Evolutionary conservation across 1,284 basidiomycete species (phyloP).

Genomic region (Rhodotorula sp.): DNA sequence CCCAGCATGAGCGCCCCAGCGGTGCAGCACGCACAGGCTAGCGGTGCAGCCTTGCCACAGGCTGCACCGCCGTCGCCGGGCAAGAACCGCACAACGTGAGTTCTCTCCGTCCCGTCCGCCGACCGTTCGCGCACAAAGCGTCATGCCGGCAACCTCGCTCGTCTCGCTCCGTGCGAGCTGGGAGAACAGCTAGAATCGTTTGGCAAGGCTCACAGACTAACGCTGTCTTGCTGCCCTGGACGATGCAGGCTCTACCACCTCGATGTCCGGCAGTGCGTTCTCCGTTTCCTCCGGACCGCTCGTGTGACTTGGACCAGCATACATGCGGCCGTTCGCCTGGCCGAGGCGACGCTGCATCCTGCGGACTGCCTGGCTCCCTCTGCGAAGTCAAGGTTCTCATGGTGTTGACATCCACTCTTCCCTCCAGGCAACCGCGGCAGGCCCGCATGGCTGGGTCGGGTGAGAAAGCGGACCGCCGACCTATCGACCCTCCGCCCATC

Average conservation of each 20-base stretch:
- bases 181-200: background rate
- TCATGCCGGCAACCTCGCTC: background rate
- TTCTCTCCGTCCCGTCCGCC: background rate
- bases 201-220: background rate
- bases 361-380: no score
- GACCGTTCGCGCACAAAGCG: background rate
- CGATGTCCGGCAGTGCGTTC: slow-evolving; percentile 22
- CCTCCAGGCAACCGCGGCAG: slow-evolving; percentile 66
- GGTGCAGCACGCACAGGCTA: background rate
- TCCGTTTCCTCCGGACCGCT: background rate
- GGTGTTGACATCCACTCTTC: no score
- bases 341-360: no score
- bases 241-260: slow-evolving; percentile 10
- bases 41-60: background rate
- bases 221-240: background rate
- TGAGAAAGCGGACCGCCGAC: slow-evolving; percentile 71
- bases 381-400: no score
- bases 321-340: background rate
- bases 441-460: slow-evolving; percentile 91
- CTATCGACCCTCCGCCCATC: slow-evolving; percentile 94
- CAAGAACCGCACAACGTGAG: background rate
- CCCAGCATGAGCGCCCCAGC: background rate
- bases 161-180: no score
- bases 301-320: background rate
- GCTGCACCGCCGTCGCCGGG: background rate